Conservation (phyloP, 352 stramenopile genomes). For the Phytophthora pseudosyringae region DNA sequence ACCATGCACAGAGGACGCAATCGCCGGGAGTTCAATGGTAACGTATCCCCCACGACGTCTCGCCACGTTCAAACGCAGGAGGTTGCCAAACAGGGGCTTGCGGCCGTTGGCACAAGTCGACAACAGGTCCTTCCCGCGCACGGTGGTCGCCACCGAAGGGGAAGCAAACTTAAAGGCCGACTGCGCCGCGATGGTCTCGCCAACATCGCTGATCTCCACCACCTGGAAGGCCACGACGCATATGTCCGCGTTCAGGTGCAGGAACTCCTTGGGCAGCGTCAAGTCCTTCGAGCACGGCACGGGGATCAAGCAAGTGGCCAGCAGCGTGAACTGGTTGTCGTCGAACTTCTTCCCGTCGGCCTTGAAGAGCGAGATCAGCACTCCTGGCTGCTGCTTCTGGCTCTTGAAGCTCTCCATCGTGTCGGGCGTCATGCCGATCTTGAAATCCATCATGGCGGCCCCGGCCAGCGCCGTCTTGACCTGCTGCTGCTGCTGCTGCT, state of each 20-base stretch:
- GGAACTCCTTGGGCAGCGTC: slow-evolving; percentile 50
- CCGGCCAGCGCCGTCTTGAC: slow-evolving; percentile 21
- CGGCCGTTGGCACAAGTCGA: slow-evolving; percentile 32
- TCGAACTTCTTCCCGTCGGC: slow-evolving; percentile 50
- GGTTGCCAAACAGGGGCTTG: slow-evolving; percentile 65
- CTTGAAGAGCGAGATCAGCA: slow-evolving; percentile 64
- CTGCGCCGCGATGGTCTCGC: slow-evolving; percentile 42
- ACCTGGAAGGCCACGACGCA: slow-evolving; percentile 68
- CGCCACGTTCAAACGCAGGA: slow-evolving; percentile 58
- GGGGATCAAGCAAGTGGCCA: slow-evolving; percentile 68
- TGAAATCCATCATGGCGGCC: slow-evolving; percentile 59
- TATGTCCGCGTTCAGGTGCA: slow-evolving; percentile 50
- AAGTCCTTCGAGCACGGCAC: slow-evolving; percentile 72
- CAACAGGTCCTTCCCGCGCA: slow-evolving; percentile 61
- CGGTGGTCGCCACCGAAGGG: slow-evolving; percentile 14
- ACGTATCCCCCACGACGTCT: slow-evolving; percentile 56
- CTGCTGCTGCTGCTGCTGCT: neutral
- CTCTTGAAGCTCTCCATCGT: slow-evolving; percentile 67
- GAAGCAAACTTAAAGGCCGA: slow-evolving; percentile 49
- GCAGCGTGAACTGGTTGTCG: slow-evolving; percentile 65
- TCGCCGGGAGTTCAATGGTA: slow-evolving; percentile 58
- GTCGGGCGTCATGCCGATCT: slow-evolving; percentile 73
- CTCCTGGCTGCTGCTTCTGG: slow-evolving; percentile 56
- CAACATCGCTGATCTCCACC: slow-evolving; percentile 62
- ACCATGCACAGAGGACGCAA: slow-evolving; percentile 51